Evolutionary conservation across 352 stramenopile species (phyloP).

Genomic region (Pythium oligandrum): DNA sequence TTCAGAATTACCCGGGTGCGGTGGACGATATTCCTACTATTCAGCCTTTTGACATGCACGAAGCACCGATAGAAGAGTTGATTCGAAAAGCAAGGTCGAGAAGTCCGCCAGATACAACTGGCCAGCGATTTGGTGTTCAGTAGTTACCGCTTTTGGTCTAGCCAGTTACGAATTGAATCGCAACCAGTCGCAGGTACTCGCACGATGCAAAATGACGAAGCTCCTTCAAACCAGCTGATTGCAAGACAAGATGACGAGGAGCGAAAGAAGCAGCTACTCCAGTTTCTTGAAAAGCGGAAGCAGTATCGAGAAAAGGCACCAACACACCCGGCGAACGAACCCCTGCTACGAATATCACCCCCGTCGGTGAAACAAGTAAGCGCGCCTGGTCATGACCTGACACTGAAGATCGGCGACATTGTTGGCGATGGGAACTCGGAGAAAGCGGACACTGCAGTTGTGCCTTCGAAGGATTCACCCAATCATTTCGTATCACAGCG

Average conservation of each 20-base stretch:
- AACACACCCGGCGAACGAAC: constrained; percentile 9
- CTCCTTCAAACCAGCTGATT: constrained; percentile 12
- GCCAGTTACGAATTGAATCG: background rate
- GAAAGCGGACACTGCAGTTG: too few species aligned
- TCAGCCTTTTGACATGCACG: constrained; percentile 33
- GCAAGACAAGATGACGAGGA: constrained; percentile 20
- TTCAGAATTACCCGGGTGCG: constrained; percentile 33
- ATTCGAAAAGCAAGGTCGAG: constrained; percentile 22
- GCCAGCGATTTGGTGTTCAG: constrained; percentile 18
- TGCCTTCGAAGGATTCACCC: too few species aligned
- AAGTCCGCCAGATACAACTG: constrained; percentile 24
- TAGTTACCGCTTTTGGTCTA: background rate
- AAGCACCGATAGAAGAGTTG: constrained; percentile 32
- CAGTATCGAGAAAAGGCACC: constrained; percentile 23
- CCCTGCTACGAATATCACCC: background rate
- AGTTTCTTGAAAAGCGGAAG: constrained; percentile 35
- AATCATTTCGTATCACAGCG: too few species aligned
- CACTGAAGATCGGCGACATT: too few species aligned
- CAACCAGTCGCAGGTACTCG: too few species aligned
- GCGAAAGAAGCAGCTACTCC: constrained; percentile 34
- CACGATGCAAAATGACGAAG: constrained; percentile 46
- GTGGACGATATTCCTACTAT: constrained; percentile 27
- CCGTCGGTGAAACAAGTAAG: background rate
- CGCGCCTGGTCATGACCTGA: too few species aligned
- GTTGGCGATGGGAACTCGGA: too few species aligned